phyloP scores from a whole-genome alignment of 371 early-diverging fungal genomes.

The Chytridium lagenaria region DNA sequence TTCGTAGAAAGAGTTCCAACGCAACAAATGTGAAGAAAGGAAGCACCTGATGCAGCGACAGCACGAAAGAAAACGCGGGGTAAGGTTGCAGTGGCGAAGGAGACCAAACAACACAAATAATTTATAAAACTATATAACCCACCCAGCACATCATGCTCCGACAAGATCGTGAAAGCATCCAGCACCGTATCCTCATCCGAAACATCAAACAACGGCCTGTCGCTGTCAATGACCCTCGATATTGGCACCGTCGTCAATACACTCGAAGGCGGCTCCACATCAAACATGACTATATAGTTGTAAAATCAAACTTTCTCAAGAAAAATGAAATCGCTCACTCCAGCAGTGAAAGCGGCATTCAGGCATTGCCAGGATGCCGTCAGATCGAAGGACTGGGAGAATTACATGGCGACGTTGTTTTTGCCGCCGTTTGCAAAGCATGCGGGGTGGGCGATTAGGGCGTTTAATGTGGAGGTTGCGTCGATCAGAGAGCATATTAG shows the following conservation, averaged over 20 bases:
- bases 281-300: conserved; percentile 7
- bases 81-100: no score
- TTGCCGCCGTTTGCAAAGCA: conserved; percentile 67
- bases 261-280: conserved; percentile 6
- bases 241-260: background rate
- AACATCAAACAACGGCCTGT: background rate
- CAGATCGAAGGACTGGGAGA: conserved; percentile 70
- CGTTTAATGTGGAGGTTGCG: conserved; percentile 88
- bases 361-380: conserved; percentile 26
- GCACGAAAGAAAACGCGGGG: no score
- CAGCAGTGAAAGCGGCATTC: background rate
- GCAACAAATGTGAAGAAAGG: no score
- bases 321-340: background rate
- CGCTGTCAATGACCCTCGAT: background rate
- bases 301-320: no score
- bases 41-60: no score
- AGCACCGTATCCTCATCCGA: background rate
- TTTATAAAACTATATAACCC: no score
- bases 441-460: conserved; percentile 77
- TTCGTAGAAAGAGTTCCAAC: no score
- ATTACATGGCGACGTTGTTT: conserved; percentile 78
- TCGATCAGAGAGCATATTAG: conserved; percentile 72
- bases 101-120: no score
- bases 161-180: background rate
- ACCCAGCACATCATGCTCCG: background rate